Base-by-base conservation (phyloP, 441 rosid species). In the Geranium incanum region DNA sequence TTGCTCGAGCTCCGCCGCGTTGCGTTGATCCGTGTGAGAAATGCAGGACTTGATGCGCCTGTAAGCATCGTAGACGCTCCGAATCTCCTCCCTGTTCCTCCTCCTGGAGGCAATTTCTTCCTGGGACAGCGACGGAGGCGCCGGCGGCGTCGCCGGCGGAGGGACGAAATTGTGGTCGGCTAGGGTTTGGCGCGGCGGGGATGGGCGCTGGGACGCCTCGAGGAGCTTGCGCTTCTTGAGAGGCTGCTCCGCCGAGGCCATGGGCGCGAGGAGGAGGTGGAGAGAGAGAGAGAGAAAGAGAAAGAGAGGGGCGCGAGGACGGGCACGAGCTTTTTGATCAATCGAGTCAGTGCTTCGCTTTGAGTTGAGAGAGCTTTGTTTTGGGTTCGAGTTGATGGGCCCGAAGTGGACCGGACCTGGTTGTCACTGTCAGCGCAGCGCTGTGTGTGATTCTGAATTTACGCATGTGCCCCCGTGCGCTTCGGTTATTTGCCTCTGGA, bases 41-140 rank as follows among this genome's bases (percentile, higher is more conserved):
- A 94, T 74, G 79, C 82, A 87, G 48, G 80, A 84, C 74, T 87
- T 94, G 39, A 92, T 83, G 66, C 87, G 89, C 86, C 83, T 87
- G 78, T 92, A 94, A 67, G 78, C 78, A 65, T 94, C 97, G 81
- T 89, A 93, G 67, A 89, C 87, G 79, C 73, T 79, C 67, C 86
- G 86, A 85, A 94, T 87, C 85, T 89, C 97, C 48, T 92, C 97
- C 81, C 82, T 80, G 74, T 92, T 92, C 80, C 90, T 82, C 81
- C 83, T 80, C 76, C 87, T 86, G 1, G 80, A 72, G 68, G 79
- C 74, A 74, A 89, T 79, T 75, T 89, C 95, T 68, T 89, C 97
- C 74, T 85, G 93, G 3, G 97, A 87, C 45, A 82, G 86, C 70
- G 13, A 13, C 15, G 89, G 87, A 36, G 90, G 85, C 62, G 94